Conservation (phyloP, 179 eudicot species). For the Camellia oleifera region DNA sequence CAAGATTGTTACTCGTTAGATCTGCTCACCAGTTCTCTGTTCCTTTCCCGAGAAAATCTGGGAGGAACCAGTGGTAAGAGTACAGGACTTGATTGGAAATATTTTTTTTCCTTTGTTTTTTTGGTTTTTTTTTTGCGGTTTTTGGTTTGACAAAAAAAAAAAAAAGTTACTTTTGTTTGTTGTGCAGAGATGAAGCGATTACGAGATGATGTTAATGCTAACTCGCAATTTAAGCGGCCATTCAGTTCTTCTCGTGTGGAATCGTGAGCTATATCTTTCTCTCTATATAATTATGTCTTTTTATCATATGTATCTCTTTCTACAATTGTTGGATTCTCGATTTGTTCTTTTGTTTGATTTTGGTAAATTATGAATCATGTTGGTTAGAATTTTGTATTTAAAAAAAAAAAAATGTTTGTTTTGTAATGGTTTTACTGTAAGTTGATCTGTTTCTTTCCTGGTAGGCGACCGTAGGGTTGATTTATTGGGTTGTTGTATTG, state of each 20-base stretch:
- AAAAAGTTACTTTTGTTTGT: not conserved
- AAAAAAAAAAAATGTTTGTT: not conserved
- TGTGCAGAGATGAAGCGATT: slow-evolving; percentile 69
- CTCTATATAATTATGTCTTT: not conserved
- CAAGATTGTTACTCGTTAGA: slow-evolving; percentile 7
- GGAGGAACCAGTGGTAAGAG: slow-evolving; percentile 5
- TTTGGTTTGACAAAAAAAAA: not conserved
- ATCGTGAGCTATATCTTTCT: slow-evolving; percentile 34
- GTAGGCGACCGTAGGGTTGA: slow-evolving; percentile 5
- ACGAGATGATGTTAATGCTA: slow-evolving; percentile 61
- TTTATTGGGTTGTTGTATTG: not conserved
- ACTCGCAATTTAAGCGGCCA: slow-evolving; percentile 74
- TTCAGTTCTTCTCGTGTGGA: slow-evolving; percentile 62
- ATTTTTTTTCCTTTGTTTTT: not conserved
- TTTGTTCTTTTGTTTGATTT: not conserved
- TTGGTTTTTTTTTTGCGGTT: not conserved
- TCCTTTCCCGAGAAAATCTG: slow-evolving; percentile 1
- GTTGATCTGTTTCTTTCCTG: slow-evolving; percentile 10
- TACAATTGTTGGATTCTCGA: not conserved
- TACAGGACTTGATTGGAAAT: not conserved
- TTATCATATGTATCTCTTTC: not conserved
- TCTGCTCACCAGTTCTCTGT: slow-evolving; percentile 4
- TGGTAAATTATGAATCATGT: not conserved
- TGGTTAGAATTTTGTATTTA: not conserved
- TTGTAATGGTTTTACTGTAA: not conserved